Evolutionary conservation across 495 filamentous ascomycete species (phyloP), one percentile per base, ranked within the genome.

Genomic region (Bacidia rubella): DNA sequence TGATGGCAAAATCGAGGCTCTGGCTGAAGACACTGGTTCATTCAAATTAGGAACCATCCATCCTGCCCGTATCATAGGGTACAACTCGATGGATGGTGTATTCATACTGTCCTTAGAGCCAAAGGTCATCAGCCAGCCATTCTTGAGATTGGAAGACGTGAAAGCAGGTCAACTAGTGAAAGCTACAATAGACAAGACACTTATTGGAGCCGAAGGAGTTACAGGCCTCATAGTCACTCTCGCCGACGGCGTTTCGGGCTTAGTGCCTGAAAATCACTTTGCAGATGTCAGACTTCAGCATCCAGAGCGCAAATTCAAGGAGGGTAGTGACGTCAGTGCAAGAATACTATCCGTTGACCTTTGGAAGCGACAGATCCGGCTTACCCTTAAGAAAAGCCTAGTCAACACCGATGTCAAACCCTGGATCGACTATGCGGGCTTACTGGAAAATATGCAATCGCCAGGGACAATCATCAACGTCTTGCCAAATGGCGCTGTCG

Each of bases 231-330:
- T 96, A 24, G 78, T 98, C 47, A 83, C 80, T 47, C 65, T 97
- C 41, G 80, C 87, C 24, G 87, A 95, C 40, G 83, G 87, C 27
- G 89, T 96, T 54, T 81, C 79, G 43, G 92, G 88, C 32, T 70
- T 94, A 47, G 90, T 96, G 2, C 80, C 88, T 2, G 85, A 89
- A 52, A 80, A 82, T 66, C 92, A 98, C 62, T 72, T 98, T 59
- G 80, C 89, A 39, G 92, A 98, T 66, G 76, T 90, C 20, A 79
- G 77, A 49, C 74, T 98, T 27, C 85, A 92, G 61, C 85, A 94
- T 62, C 92, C 92, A 11, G 92, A 98, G 67, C 89, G 86, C 68
- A 97, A 94, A 63, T 98, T 96, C 71, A 79, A 81, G 44, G 87
- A 89, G 66, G 92, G 90, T 1, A 74, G 84, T 65, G 77, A 82